A percentile compares a stretch with the other conserved stretches of the same genome.
Conservation (phyloP, 2,329 filamentous ascomycete species). For the Pseudogymnoascus sp. region DNA sequence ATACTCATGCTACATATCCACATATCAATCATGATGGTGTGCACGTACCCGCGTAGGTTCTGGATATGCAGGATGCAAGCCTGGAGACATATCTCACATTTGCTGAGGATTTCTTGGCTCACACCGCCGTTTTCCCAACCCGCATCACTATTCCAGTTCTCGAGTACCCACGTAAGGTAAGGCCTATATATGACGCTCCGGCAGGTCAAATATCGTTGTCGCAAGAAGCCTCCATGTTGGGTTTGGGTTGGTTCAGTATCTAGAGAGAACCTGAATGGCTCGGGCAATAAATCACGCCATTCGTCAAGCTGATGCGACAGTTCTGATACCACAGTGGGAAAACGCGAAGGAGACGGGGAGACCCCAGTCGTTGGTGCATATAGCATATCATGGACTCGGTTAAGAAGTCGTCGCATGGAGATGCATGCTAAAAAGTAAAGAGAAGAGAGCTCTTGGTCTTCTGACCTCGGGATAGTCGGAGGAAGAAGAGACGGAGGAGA, state of each 20-base stretch:
- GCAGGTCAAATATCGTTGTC: constrained; percentile 44
- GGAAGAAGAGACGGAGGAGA: not conserved
- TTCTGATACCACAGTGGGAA: constrained; percentile 40
- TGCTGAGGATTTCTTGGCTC: constrained; percentile 30
- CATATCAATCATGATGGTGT: constrained; percentile 44
- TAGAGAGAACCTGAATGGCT: constrained; percentile 35
- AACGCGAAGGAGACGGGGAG: constrained; percentile 36
- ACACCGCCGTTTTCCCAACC: constrained; percentile 7
- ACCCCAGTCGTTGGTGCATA: constrained; percentile 40
- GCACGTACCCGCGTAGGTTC: constrained; percentile 39
- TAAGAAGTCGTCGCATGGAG: constrained; percentile 40
- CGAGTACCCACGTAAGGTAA: constrained; percentile 41
- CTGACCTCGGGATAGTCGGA: constrained; percentile 9
- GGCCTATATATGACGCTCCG: constrained; percentile 45
- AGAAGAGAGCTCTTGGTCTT: constrained; percentile 38
- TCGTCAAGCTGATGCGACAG: constrained; percentile 41
- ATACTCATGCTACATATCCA: constrained; percentile 48
- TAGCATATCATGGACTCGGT: constrained; percentile 40
- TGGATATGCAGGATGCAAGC: constrained; percentile 41
- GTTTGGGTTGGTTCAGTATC: constrained; percentile 27
- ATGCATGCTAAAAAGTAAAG: constrained; percentile 47
- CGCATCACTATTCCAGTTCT: not conserved
- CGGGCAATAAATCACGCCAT: constrained; percentile 40
- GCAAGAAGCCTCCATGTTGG: constrained; percentile 39
- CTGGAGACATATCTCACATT: constrained; percentile 39